Conservation (phyloP, 352 stramenopile species). For the Phytophthora lateralis region DNA sequence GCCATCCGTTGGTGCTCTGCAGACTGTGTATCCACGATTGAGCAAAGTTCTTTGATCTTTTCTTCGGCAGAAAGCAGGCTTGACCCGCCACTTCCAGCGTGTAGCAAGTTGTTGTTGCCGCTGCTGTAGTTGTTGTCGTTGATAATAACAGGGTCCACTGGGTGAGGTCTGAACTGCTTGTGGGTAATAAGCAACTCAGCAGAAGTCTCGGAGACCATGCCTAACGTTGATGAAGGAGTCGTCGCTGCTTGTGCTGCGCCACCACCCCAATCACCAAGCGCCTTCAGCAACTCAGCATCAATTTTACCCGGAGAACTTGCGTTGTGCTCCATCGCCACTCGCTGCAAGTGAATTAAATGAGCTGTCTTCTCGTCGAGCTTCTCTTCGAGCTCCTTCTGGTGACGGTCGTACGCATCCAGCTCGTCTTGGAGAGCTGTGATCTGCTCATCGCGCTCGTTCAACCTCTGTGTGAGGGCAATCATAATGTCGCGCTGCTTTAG, state of each 20-base stretch:
- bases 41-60: constrained; percentile 84
- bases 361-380: constrained; percentile 95
- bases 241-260: constrained; percentile 14
- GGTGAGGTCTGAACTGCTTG: constrained; percentile 73
- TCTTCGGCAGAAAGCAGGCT: constrained; percentile 75
- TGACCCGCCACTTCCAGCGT: constrained; percentile 9
- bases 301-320: constrained; percentile 65
- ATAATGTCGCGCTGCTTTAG: constrained; percentile 97
- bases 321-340: constrained; percentile 90
- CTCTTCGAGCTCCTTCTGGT: constrained; percentile 93
- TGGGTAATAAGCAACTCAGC: constrained; percentile 61
- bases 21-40: constrained; percentile 62
- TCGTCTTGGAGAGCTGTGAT: constrained; percentile 96
- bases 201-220: constrained; percentile 9
- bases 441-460: constrained; percentile 96
- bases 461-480: constrained; percentile 94
- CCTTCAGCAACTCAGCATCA: constrained; percentile 63
- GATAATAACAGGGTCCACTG: constrained; percentile 41
- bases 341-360: constrained; percentile 93
- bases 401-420: constrained; percentile 92
- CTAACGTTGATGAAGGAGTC: constrained; percentile 1
- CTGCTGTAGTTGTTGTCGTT: constrained; percentile 44
- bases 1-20: constrained; percentile 62
- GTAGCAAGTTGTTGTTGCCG: constrained; percentile 27
- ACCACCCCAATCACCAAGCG: constrained; percentile 66